phyloP scores from a whole-genome alignment of 306 rosid genomes.

The Clitoria ternatea region DNA sequence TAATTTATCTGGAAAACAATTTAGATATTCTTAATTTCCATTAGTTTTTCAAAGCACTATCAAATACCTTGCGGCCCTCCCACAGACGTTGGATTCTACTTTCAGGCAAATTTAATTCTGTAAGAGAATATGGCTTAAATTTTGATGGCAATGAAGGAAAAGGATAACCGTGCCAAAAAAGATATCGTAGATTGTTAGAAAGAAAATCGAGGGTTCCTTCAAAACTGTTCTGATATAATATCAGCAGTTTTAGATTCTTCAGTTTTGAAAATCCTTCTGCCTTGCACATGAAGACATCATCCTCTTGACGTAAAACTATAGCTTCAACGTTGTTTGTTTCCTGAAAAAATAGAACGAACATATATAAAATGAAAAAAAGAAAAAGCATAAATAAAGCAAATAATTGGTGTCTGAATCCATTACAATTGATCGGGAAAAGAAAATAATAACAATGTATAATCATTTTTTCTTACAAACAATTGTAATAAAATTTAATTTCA shows the following conservation, averaged over 20 bases:
- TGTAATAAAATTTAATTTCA: too few species aligned
- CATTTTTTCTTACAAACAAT: too few species aligned
- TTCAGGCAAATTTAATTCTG: conserved; percentile 7
- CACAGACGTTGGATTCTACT: conserved; percentile 6
- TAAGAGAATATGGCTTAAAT: not conserved
- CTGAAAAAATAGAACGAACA: not conserved
- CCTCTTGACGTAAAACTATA: not conserved
- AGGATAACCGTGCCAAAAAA: conserved; percentile 23
- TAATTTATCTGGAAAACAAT: too few species aligned
- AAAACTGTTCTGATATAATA: not conserved
- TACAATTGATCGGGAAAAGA: too few species aligned
- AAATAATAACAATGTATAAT: too few species aligned
- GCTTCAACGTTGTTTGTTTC: conserved; percentile 19
- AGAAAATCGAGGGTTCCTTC: not conserved
- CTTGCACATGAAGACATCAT: not conserved
- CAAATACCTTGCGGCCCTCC: conserved; percentile 26
- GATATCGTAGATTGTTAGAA: conserved; percentile 9
- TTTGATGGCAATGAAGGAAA: conserved; percentile 16
- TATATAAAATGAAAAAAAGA: not conserved
- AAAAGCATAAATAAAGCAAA: too few species aligned
- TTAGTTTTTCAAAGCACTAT: too few species aligned
- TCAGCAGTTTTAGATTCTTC: not conserved
- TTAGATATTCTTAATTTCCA: too few species aligned
- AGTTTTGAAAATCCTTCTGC: conserved; percentile 11
- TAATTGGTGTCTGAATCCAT: too few species aligned